These are phyloP conservation scores for Scytalidium lignicola DNA, from an alignment of 2,329 filamentous ascomycete genomes.

Conservation along the genomic window DNA sequence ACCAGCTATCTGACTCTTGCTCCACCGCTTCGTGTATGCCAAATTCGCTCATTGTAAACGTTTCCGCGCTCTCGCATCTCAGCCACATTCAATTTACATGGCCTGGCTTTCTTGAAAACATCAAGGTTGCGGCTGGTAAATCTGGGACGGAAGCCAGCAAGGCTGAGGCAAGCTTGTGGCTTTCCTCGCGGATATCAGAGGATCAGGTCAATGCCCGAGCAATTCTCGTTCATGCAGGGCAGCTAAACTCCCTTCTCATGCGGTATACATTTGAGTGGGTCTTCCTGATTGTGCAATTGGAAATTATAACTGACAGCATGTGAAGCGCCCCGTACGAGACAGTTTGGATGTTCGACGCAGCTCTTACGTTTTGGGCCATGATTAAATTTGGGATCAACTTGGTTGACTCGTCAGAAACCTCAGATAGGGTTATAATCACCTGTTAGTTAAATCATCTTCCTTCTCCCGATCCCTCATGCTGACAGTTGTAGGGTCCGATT, in stretches of 20 bases:
- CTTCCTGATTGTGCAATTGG: neutral
- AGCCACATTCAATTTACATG: conserved; percentile 13
- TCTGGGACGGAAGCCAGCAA: conserved; percentile 12
- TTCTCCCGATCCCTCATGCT: neutral
- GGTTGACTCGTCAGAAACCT: neutral
- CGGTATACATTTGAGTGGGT: conserved; percentile 13
- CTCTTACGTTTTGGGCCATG: conserved; percentile 11
- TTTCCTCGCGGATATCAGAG: conserved; percentile 7
- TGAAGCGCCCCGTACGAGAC: conserved; percentile 8
- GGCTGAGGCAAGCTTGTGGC: conserved; percentile 8
- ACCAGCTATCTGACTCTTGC: conserved; percentile 10
- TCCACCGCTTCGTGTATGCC: conserved; percentile 11
- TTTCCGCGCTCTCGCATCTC: conserved; percentile 12
- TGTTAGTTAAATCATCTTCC: conserved; percentile 4
- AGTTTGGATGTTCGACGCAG: conserved; percentile 10
- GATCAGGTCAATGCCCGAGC: conserved; percentile 8
- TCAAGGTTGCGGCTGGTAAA: conserved; percentile 12
- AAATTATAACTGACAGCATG: neutral
- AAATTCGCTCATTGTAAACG: conserved; percentile 11
- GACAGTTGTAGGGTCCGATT: conserved; percentile 10
- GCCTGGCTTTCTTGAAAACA: conserved; percentile 11
- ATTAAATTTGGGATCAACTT: conserved; percentile 9
- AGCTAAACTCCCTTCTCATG: conserved; percentile 9
- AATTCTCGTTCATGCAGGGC: conserved; percentile 12
- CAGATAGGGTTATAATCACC: conserved; percentile 4